phyloP scores from a whole-genome alignment of 2,329 filamentous ascomycete species.

The Orbilia brochopaga region DNA sequence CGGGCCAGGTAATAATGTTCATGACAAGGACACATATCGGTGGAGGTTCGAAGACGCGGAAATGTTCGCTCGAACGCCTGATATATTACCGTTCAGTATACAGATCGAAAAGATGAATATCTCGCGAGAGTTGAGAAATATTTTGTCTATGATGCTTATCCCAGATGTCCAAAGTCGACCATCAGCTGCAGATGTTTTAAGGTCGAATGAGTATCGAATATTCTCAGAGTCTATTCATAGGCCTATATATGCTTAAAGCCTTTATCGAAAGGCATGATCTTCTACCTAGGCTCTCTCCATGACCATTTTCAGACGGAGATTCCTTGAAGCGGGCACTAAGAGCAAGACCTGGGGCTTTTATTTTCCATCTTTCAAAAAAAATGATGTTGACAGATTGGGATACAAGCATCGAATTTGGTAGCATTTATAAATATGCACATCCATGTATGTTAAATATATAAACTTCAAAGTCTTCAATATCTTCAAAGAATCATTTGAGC shows the following conservation, averaged over 20 bases:
- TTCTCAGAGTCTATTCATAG: constrained; percentile 22
- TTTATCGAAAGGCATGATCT: constrained; percentile 15
- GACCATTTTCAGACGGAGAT: constrained; percentile 15
- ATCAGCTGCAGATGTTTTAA: constrained; percentile 26
- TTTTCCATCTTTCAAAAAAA: constrained; percentile 6
- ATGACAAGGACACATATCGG: constrained; percentile 5
- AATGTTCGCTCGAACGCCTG: constrained; percentile 16
- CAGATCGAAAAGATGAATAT: constrained; percentile 23
- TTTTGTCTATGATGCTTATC: constrained; percentile 22
- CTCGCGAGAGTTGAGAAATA: constrained; percentile 19
- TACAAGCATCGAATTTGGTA: neutral
- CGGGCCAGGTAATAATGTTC: constrained; percentile 19
- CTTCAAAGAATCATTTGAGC: constrained; percentile 8
- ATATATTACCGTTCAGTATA: constrained; percentile 23
- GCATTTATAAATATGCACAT: constrained; percentile 3
- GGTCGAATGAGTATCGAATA: constrained; percentile 25
- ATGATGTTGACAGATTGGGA: no score
- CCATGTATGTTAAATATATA: constrained; percentile 12
- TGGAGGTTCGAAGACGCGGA: constrained; percentile 13
- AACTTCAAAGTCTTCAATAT: constrained; percentile 19
- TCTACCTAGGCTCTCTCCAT: constrained; percentile 11
- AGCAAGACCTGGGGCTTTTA: constrained; percentile 8
- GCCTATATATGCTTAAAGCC: constrained; percentile 15
- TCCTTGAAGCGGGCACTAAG: constrained; percentile 14
- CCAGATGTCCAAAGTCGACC: constrained; percentile 24